Evolutionary conservation across 2,329 filamentous ascomycete genomes (phyloP), one percentile per base, ranked within the genome.

Genomic region (Fusarium graminum): DNA sequence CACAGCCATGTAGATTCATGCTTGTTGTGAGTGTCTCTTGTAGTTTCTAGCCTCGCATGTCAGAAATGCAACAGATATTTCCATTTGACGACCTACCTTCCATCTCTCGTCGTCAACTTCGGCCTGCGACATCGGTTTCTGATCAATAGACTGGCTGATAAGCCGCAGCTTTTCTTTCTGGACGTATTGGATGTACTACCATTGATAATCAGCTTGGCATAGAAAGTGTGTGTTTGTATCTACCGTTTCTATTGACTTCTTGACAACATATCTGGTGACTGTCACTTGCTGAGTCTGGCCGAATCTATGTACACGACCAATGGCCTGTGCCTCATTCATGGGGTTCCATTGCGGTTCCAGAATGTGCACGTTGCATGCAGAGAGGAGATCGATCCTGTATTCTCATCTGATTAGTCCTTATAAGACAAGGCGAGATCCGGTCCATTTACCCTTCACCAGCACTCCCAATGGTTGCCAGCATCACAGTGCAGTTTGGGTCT

Each of bases 261-360:
- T 8, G 2, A 17, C 22, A 1, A 50, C 22, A 2, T 50, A 50
- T 0, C 26, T 25, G 0, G 36, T 50, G 0, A 26, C 36, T 4
- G 40, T 3, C 0, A 50, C 36, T 14, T 40, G 34, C 30, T 26
- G 28, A n/a, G 46, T 40, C 22, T 50, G 46, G 1, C 46, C 36
- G 10, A 50, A 29, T 19, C 46, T 13, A 0, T 50, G 46, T 5
- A 50, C 36, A 16, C 46, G 46, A 0, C 40, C 46, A 14, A 50
- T 4, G 4, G 46, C 46, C 30, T 50, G 46, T 26, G 29, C 34
- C 28, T 50, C 46, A 22, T 40, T 2, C 46, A 50, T 50, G 5
- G 36, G 46, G 25, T 50, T 50, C 46, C 46, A 50, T 30, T 50
- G 34, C 2, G 46, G 46, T 17, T 50, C 46, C 6, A 50, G 13